Conservation (phyloP, 164 flowering plant species). For the Cinnamomum micranthum region DNA sequence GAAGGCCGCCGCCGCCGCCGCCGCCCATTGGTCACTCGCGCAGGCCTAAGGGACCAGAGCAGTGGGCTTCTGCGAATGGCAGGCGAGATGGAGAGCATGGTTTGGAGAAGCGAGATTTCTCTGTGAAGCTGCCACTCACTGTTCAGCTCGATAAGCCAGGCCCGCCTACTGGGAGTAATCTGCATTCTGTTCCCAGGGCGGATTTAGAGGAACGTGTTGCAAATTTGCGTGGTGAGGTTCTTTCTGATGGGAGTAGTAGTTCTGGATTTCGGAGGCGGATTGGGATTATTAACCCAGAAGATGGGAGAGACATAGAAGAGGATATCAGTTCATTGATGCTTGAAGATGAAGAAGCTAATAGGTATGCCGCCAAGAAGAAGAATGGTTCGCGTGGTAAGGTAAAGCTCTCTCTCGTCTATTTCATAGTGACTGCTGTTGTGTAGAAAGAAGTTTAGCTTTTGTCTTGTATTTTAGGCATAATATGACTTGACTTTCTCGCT, state of each 20-base stretch:
- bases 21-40: slow-evolving; percentile 39
- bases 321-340: slow-evolving; percentile 41
- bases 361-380: slow-evolving; percentile 25
- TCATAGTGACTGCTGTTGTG: background rate
- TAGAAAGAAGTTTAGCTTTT: background rate
- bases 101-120: slow-evolving; percentile 21
- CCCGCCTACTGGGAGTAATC: slow-evolving; percentile 45
- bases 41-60: slow-evolving; percentile 27
- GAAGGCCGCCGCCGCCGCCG: slow-evolving; percentile 20
- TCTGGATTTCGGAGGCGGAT: slow-evolving; percentile 6
- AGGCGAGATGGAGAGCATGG: slow-evolving; percentile 23
- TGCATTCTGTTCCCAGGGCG: slow-evolving; percentile 44
- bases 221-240: slow-evolving; percentile 26
- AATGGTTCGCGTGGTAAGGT: slow-evolving; percentile 52
- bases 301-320: slow-evolving; percentile 12
- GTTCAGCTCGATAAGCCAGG: slow-evolving; percentile 66
- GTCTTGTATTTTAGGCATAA: background rate
- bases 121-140: slow-evolving; percentile 20
- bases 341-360: slow-evolving; percentile 42
- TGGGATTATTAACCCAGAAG: slow-evolving; percentile 3
- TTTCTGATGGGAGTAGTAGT: slow-evolving; percentile 4
- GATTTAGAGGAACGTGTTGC: slow-evolving; percentile 45
- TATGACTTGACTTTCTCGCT: background rate
- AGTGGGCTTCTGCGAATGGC: slow-evolving; percentile 17
- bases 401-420: background rate